A percentile compares a stretch with the other conserved stretches of the same genome.
Evolutionary conservation across 2,329 filamentous ascomycete species (phyloP).

Genomic region (Zalaria sp.): DNA sequence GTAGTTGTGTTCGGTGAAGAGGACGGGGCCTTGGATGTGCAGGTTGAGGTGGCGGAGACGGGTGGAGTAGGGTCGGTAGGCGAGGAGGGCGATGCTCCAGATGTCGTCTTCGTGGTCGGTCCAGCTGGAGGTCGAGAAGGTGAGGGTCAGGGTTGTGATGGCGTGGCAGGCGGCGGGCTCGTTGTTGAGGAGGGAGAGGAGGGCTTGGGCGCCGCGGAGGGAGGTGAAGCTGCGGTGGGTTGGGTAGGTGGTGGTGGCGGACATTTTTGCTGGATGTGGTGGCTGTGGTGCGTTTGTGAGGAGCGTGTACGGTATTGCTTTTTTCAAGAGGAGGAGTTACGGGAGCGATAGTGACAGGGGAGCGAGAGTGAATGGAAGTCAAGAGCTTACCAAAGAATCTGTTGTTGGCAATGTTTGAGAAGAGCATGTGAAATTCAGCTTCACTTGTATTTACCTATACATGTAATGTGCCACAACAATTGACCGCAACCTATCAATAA

Average conservation of each 20-base stretch:
- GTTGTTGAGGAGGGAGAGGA: neutral
- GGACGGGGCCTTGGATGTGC: neutral
- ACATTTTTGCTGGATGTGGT: neutral
- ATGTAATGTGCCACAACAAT: too few species aligned
- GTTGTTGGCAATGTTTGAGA: too few species aligned
- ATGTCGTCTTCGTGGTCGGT: constrained; percentile 2
- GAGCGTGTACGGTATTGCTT: too few species aligned
- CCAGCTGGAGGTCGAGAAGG: constrained; percentile 2
- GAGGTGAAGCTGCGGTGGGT: neutral
- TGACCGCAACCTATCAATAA: too few species aligned
- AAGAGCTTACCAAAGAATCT: too few species aligned
- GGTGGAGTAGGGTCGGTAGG: neutral
- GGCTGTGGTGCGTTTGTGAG: neutral
- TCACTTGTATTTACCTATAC: too few species aligned
- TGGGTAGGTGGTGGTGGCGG: neutral
- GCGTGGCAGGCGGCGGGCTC: too few species aligned
- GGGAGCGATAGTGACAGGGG: too few species aligned
- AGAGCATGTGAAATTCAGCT: too few species aligned
- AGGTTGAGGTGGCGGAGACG: constrained; percentile 2
- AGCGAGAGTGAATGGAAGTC: too few species aligned
- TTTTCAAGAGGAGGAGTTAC: too few species aligned
- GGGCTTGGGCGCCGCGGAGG: neutral
- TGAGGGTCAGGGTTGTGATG: neutral
- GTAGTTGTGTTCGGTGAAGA: constrained; percentile 5
- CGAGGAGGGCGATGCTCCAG: neutral